These are phyloP conservation scores for Fusarium nygamai DNA, from an alignment of 2,329 filamentous ascomycete genomes.

Conservation along the genomic window DNA sequence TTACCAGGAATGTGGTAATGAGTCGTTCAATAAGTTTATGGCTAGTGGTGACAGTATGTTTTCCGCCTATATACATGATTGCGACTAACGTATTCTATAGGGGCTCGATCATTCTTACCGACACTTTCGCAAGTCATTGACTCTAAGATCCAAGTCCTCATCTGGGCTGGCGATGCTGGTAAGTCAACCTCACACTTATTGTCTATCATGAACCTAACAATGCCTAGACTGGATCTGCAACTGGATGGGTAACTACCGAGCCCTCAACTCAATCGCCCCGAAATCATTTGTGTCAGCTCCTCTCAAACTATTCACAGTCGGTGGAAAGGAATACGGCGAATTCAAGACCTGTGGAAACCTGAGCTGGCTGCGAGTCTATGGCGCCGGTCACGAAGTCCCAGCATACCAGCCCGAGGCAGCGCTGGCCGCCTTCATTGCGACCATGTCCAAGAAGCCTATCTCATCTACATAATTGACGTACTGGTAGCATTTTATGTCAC, in stretches of 20 bases:
- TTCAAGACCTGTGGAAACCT: slow-evolving; percentile 65
- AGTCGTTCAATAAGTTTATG: slow-evolving; percentile 24
- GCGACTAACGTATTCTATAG: slow-evolving; percentile 2
- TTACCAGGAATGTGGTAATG: slow-evolving; percentile 32
- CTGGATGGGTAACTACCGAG: slow-evolving; percentile 60
- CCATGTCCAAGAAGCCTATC: slow-evolving; percentile 10
- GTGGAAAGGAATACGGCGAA: slow-evolving; percentile 56
- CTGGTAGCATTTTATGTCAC: background rate
- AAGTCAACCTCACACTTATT: too few species aligned
- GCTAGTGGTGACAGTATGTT: slow-evolving; percentile 38
- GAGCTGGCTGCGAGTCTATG: slow-evolving; percentile 67
- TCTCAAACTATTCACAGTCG: slow-evolving; percentile 58
- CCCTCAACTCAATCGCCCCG: slow-evolving; percentile 57
- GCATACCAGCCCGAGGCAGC: slow-evolving; percentile 48
- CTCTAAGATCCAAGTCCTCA: slow-evolving; percentile 57
- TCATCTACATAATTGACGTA: background rate
- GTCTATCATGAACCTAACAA: too few species aligned
- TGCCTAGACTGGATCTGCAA: slow-evolving; percentile 65
- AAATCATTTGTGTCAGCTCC: slow-evolving; percentile 48
- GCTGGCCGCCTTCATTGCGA: slow-evolving; percentile 9
- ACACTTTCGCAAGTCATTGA: slow-evolving; percentile 56
- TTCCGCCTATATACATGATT: background rate
- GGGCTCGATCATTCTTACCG: slow-evolving; percentile 55
- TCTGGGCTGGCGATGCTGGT: slow-evolving; percentile 66
- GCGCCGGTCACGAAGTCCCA: slow-evolving; percentile 66